Conservation (phyloP, 2,329 filamentous ascomycete species). For the Pseudogymnoascus sp. region DNA sequence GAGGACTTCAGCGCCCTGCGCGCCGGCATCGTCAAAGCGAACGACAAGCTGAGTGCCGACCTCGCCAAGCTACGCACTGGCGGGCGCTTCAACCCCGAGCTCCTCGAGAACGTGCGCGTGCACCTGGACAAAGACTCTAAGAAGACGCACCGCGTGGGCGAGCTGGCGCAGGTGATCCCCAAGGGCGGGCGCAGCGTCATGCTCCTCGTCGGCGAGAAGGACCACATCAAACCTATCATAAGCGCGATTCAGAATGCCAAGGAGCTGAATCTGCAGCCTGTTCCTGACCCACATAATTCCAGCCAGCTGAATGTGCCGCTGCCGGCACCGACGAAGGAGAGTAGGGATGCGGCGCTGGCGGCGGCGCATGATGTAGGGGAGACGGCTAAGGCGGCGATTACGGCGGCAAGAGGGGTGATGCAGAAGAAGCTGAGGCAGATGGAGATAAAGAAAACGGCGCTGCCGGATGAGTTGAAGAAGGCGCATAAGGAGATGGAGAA, state of each 20-base stretch:
- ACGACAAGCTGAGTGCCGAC: slow-evolving; percentile 54
- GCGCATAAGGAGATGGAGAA: slow-evolving; percentile 36
- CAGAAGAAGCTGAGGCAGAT: slow-evolving; percentile 33
- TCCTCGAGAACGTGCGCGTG: slow-evolving; percentile 57
- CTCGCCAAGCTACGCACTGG: slow-evolving; percentile 56
- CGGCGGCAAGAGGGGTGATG: slow-evolving; percentile 30
- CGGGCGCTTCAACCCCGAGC: slow-evolving; percentile 55
- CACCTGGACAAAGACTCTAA: slow-evolving; percentile 47
- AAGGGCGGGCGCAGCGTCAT: slow-evolving; percentile 55
- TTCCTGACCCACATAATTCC: slow-evolving; percentile 42
- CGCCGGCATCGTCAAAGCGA: slow-evolving; percentile 46
- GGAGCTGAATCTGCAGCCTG: slow-evolving; percentile 43
- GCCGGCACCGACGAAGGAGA: slow-evolving; percentile 52
- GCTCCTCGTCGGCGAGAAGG: slow-evolving; percentile 58
- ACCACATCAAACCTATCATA: slow-evolving; percentile 50
- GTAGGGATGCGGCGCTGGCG: slow-evolving; percentile 34
- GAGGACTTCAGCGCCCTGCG: slow-evolving; percentile 56
- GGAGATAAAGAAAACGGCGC: slow-evolving; percentile 30
- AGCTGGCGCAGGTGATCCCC: slow-evolving; percentile 61
- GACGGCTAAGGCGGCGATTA: slow-evolving; percentile 26
- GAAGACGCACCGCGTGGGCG: slow-evolving; percentile 48
- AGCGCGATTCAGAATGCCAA: slow-evolving; percentile 46
- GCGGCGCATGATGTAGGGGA: slow-evolving; percentile 31
- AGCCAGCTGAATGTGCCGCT: slow-evolving; percentile 49
- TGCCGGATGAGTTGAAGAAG: slow-evolving; percentile 35